A percentile compares a stretch with the other conserved stretches of the same genome.
phyloP scores from a whole-genome alignment of 1,284 basidiomycete species.

The Exobasidium cylindrosporum region DNA sequence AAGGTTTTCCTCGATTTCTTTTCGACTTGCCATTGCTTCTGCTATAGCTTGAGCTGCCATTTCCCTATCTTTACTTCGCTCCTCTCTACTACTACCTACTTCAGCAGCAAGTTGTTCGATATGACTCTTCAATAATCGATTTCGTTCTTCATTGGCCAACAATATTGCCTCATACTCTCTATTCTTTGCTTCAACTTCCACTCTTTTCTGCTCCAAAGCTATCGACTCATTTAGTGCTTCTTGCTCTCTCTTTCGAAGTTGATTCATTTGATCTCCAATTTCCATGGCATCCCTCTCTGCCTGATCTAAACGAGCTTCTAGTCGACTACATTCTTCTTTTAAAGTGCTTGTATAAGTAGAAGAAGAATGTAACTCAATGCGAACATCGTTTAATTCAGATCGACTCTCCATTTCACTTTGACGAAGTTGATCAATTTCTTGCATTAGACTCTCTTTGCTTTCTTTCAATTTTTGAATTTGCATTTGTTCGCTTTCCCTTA shows the following conservation, averaged over 20 bases:
- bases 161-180: constrained; percentile 18
- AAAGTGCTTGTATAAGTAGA: constrained; percentile 8
- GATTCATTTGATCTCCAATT: constrained; percentile 22
- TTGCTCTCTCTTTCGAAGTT: constrained; percentile 11
- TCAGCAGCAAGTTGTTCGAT: constrained; percentile 27
- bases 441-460: constrained; percentile 13
- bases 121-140: constrained; percentile 23
- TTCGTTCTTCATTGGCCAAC: constrained; percentile 8
- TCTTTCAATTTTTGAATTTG: background rate
- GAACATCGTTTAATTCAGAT: constrained; percentile 9
- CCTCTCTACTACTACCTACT: constrained; percentile 20
- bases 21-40: constrained; percentile 20
- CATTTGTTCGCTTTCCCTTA: background rate
- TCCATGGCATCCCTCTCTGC: constrained; percentile 26
- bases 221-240: constrained; percentile 13
- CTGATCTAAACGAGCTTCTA: constrained; percentile 11
- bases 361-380: constrained; percentile 10
- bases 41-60: constrained; percentile 23
- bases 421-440: constrained; percentile 13
- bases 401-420: constrained; percentile 17
- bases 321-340: background rate
- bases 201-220: constrained; percentile 12
- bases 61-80: constrained; percentile 26
- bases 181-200: constrained; percentile 12
- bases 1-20: constrained; percentile 19